phyloP scores from a whole-genome alignment of 768 basidiomycete species.

The Leccinum rimulosum region DNA sequence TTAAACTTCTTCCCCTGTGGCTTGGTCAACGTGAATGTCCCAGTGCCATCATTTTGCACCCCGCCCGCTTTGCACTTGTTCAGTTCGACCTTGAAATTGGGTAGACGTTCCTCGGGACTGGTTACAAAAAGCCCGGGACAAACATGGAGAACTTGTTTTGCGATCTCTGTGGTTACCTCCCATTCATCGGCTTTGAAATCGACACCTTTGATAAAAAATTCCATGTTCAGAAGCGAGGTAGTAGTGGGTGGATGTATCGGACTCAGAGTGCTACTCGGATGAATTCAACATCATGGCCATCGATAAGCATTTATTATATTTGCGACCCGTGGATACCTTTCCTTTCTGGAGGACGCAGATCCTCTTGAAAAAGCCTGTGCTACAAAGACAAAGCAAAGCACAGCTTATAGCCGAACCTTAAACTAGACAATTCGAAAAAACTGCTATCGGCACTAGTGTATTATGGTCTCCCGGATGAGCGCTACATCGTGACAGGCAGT shows the following conservation, averaged over 20 bases:
- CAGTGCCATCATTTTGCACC: conserved; percentile 55
- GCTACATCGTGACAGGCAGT: not conserved
- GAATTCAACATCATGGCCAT: not conserved
- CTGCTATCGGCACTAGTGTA: not conserved
- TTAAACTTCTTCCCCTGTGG: conserved; percentile 46
- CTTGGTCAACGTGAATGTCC: conserved; percentile 31
- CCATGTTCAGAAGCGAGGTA: conserved; percentile 30
- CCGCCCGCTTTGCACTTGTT: conserved; percentile 48
- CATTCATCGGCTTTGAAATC: conserved; percentile 44
- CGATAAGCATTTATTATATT: conserved; percentile 4
- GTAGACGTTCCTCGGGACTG: conserved; percentile 20
- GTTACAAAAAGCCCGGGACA: conserved; percentile 29
- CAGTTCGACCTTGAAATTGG: conserved; percentile 65
- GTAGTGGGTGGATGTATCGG: not conserved
- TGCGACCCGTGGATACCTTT: not conserved
- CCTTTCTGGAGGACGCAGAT: conserved; percentile 10
- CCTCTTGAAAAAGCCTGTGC: not conserved
- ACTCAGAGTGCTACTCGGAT: not conserved
- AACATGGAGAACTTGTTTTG: conserved; percentile 48
- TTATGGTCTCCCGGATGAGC: not conserved
- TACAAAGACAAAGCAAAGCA: not conserved
- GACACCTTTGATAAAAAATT: conserved; percentile 35
- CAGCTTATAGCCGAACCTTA: not conserved
- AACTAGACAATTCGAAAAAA: not conserved
- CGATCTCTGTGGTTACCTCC: conserved; percentile 57